Percentiles rank a stretch among this genome's conserved stretches.
Evolutionary conservation across 148 eudicot species (phyloP).

Genomic region (Bassia scoparia): DNA sequence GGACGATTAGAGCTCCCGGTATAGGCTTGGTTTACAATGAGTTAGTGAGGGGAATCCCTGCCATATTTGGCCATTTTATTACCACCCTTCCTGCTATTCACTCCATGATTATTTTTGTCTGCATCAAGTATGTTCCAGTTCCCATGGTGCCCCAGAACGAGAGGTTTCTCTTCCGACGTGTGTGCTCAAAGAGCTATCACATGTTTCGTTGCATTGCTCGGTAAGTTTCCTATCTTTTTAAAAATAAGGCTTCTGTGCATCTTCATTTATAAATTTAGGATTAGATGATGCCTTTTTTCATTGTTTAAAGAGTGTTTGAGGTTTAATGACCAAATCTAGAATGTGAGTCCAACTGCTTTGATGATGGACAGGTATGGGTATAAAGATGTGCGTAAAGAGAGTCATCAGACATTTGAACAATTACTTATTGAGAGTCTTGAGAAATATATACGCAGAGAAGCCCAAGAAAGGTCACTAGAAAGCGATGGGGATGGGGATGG

Average conservation of each 20-base stretch:
- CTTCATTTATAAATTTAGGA: not conserved
- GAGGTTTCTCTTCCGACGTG: constrained; percentile 89
- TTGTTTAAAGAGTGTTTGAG: too few relatives aligned
- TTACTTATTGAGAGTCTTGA: constrained; percentile 83
- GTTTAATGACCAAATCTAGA: not conserved
- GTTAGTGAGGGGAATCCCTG: constrained; percentile 86
- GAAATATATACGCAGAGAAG: constrained; percentile 83
- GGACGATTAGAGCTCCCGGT: constrained; percentile 95
- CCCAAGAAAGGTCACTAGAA: constrained; percentile 77
- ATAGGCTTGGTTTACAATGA: constrained; percentile 95
- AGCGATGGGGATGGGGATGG: constrained; percentile 66
- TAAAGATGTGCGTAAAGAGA: constrained; percentile 93
- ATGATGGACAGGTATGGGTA: constrained; percentile 78
- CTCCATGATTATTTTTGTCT: constrained; percentile 93
- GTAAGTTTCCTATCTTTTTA: constrained; percentile 30
- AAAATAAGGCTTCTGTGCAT: not conserved
- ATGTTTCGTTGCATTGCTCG: constrained; percentile 96
- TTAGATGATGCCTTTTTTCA: too few relatives aligned
- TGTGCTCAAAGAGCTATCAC: constrained; percentile 88
- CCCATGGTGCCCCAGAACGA: constrained; percentile 86
- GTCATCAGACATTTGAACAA: constrained; percentile 73
- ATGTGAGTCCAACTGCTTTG: constrained; percentile 1
- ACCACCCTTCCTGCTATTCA: constrained; percentile 94
- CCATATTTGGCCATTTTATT: constrained; percentile 90
- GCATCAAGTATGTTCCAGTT: constrained; percentile 93